phyloP scores from a whole-genome alignment of 768 basidiomycete species.

The Serendipita sp. region DNA sequence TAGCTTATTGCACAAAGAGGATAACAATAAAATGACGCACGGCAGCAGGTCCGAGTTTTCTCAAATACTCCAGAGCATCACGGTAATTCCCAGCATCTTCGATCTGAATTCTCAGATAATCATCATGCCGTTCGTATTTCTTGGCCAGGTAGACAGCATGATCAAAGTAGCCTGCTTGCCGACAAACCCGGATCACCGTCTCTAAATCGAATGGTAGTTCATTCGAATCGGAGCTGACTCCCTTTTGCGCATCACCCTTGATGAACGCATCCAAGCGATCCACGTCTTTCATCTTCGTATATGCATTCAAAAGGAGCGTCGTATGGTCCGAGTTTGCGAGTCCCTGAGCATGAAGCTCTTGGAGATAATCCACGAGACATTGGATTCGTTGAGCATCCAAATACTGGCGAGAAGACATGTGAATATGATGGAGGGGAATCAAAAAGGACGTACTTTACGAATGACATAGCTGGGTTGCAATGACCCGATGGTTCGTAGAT shows the following conservation, averaged over 20 bases:
- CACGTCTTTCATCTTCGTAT: slow-evolving; percentile 91
- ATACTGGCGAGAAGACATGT: slow-evolving; percentile 37
- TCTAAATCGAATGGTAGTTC: slow-evolving; percentile 94
- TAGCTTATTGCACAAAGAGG: background rate
- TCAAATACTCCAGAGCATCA: slow-evolving; percentile 69
- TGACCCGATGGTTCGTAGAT: slow-evolving; percentile 74
- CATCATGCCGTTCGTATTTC: slow-evolving; percentile 82
- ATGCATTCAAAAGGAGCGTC: slow-evolving; percentile 89
- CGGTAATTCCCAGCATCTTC: slow-evolving; percentile 74
- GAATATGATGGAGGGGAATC: slow-evolving; percentile 7
- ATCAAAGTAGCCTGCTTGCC: slow-evolving; percentile 91
- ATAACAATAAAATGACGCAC: slow-evolving; percentile 31
- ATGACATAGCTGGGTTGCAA: slow-evolving; percentile 93
- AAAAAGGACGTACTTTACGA: slow-evolving; percentile 50
- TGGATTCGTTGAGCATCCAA: slow-evolving; percentile 92
- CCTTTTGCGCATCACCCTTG: slow-evolving; percentile 58
- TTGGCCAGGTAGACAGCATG: slow-evolving; percentile 88
- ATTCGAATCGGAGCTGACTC: slow-evolving; percentile 27
- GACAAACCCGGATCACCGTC: slow-evolving; percentile 90
- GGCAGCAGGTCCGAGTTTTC: slow-evolving; percentile 59
- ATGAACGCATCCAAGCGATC: slow-evolving; percentile 80
- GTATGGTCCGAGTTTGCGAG: slow-evolving; percentile 95
- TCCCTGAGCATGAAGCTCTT: slow-evolving; percentile 79
- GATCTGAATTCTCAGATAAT: slow-evolving; percentile 84
- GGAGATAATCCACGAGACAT: slow-evolving; percentile 87